phyloP scores from a whole-genome alignment of 345 rosid genomes.

The Cardamine occulta region DNA sequence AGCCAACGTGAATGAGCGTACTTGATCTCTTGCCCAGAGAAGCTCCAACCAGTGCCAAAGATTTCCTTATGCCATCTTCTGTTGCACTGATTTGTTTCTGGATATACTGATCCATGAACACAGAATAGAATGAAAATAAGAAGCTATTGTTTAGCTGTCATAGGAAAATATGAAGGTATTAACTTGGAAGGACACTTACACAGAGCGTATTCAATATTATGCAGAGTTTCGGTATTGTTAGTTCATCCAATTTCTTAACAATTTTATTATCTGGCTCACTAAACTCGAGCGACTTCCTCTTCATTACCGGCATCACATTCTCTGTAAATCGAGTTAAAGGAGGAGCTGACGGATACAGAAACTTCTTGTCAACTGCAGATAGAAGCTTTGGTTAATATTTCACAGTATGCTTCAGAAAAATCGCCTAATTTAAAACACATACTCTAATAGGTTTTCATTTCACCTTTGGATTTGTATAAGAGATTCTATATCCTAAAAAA shows the following conservation, averaged over 20 bases:
- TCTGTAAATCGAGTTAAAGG: constrained; percentile 92
- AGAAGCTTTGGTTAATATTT: constrained; percentile 34
- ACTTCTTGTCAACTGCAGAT: constrained; percentile 76
- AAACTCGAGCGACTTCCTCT: constrained; percentile 63
- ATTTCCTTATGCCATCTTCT: constrained; percentile 79
- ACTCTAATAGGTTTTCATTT: background rate
- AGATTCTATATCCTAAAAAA: background rate
- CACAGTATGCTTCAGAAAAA: constrained; percentile 22
- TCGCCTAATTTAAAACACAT: background rate
- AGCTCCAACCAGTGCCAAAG: constrained; percentile 62
- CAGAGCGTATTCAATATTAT: constrained; percentile 87
- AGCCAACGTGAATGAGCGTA: constrained; percentile 29
- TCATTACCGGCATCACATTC: constrained; percentile 59
- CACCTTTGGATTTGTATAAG: background rate
- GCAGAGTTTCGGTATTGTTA: constrained; percentile 82
- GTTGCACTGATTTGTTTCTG: constrained; percentile 70
- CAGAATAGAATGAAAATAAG: background rate
- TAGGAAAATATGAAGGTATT: constrained; percentile 16
- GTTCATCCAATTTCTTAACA: constrained; percentile 56
- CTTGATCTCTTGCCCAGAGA: constrained; percentile 45
- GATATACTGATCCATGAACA: constrained; percentile 63
- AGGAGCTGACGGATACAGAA: constrained; percentile 80
- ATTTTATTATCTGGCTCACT: constrained; percentile 55
- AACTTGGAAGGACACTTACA: constrained; percentile 50
- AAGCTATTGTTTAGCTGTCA: background rate